Evolutionary conservation across 805 yeast genomes (phyloP), one percentile per base, ranked within the genome.

Genomic region (Helenozyma baotianmanensis): DNA sequence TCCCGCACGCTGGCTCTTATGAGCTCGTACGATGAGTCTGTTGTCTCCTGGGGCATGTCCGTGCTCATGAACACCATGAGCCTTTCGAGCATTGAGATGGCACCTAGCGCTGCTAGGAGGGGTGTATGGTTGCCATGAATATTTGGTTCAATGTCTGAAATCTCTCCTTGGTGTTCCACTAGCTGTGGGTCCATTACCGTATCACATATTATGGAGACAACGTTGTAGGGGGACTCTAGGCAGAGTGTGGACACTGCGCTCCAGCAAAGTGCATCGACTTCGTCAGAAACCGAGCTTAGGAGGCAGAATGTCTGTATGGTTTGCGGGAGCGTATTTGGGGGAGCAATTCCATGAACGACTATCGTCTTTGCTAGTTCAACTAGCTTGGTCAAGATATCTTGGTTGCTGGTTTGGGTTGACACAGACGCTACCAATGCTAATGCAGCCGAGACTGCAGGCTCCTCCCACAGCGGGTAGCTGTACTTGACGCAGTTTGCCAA

Each of bases 291-390:
- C 9, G 40, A 36, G 6, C 50, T 38, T 1, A 70, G 55, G 2
- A 72, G 72, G 39, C 80, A 69, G 6, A 78, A 45, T 10, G 74
- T 61, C 33, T 62, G 64, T 3, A 77, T 49, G 1, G 65, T 53
- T 5, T 56, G 53, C 14, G 47, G 54, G 16, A 72, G 51, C n/a
- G 52, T 50, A 1, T 54, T 40, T 6, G 54, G 37, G 0, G 82
- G 82, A 3, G 78, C 43, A 17, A 54, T 47, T 1, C 80, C 78
- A 42, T 61, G 72, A 2, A 64, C 50, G 28, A 72, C 57, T 4
- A 70, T 54, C 0, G 73, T 54, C 27, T 68, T 65, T 7, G 78
- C 41, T n/a, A 73, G 38, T 3, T 53, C 57, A 8, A 74, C 48
- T 23, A 73, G 60, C 6, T 54, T 48, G n/a, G 49, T 50, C 14